Conservation (phyloP, 1,139 yeast genomes). For the Pneumocystis carinii region DNA sequence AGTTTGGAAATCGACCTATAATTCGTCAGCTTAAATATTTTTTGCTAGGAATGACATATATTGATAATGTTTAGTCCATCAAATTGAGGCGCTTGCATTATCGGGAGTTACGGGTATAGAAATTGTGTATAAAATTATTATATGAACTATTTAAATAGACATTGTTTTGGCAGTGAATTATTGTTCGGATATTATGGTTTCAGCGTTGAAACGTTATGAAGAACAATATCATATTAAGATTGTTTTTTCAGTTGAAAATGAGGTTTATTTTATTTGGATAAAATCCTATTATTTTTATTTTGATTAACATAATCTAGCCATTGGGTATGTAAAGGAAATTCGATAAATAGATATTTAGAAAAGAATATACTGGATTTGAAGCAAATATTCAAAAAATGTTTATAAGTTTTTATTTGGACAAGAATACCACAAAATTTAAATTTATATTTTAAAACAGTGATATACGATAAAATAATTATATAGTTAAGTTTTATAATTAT, state of each 20-base stretch:
- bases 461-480: too few relatives aligned
- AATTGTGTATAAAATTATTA: background rate
- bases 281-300: background rate
- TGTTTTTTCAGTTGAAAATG: slow-evolving; percentile 97
- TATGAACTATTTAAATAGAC: slow-evolving; percentile 29
- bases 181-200: slow-evolving; percentile 98
- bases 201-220: slow-evolving; percentile 84
- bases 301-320: background rate
- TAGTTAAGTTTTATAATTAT: too few relatives aligned
- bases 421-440: too few relatives aligned
- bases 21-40: slow-evolving; percentile 15
- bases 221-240: slow-evolving; percentile 84
- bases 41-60: background rate
- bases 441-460: too few relatives aligned
- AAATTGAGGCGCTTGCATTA: slow-evolving; percentile 91
- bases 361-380: background rate
- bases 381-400: too few relatives aligned
- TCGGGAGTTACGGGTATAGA: slow-evolving; percentile 69
- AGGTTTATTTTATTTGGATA: slow-evolving; percentile 19
- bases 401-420: too few relatives aligned
- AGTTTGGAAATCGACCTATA: slow-evolving; percentile 86
- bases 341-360: background rate
- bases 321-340: background rate
- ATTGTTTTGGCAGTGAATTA: slow-evolving; percentile 97
- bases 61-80: slow-evolving; percentile 67